Conservation (phyloP, 2,329 filamentous ascomycete species). For the Dothistroma septosporum region DNA sequence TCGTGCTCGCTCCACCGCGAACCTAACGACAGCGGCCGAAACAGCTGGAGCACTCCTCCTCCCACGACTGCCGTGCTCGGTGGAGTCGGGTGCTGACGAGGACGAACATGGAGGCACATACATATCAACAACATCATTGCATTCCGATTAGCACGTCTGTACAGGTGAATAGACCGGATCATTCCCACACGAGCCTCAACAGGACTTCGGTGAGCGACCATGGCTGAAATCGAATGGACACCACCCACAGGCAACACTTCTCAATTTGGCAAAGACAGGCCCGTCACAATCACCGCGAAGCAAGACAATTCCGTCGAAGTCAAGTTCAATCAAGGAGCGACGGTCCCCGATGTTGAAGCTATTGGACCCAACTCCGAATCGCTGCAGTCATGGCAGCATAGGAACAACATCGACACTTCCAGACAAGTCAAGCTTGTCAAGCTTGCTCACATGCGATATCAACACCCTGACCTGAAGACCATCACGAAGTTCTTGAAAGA, state of each 20-base stretch:
- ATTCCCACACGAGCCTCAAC: neutral
- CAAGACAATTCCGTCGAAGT: slow-evolving; percentile 19
- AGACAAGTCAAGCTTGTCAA: slow-evolving; percentile 48
- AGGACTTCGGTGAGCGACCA: slow-evolving; percentile 7
- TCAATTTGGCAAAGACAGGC: slow-evolving; percentile 26
- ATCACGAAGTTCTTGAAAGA: slow-evolving; percentile 47
- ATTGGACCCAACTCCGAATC: slow-evolving; percentile 36
- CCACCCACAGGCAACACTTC: slow-evolving; percentile 21
- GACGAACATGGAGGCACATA: neutral
- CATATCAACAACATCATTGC: neutral
- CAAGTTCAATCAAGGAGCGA: slow-evolving; percentile 39
- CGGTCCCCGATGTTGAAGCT: slow-evolving; percentile 38
- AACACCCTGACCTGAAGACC: slow-evolving; percentile 48
- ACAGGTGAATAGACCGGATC: neutral
- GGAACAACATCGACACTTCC: slow-evolving; percentile 40
- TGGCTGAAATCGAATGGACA: slow-evolving; percentile 20
- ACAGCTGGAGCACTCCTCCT: neutral
- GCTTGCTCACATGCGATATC: slow-evolving; percentile 52
- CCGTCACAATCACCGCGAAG: slow-evolving; percentile 28
- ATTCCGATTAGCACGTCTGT: neutral
- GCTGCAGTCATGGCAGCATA: slow-evolving; percentile 38
- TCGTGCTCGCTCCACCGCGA: neutral
- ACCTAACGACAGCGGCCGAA: neutral
- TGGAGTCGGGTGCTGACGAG: neutral
- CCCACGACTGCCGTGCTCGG: neutral